Percentiles rank a stretch among this genome's conserved stretches.
These are phyloP conservation scores for Penicillium flavigenum DNA, from an alignment of 495 filamentous ascomycete genomes.

Conservation along the genomic window DNA sequence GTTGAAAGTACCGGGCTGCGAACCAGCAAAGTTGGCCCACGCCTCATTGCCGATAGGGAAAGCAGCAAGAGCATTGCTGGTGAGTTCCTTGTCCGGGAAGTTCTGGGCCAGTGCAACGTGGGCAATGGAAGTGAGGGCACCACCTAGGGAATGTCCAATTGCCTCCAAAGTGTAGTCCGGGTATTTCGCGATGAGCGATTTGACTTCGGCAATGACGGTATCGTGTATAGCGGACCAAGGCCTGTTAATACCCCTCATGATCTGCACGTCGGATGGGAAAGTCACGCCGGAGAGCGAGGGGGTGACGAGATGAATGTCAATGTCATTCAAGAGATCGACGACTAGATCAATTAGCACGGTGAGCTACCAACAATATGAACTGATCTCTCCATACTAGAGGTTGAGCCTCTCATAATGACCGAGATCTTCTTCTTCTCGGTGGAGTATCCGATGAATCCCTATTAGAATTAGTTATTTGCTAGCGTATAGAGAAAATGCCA, in stretches of 20 bases:
- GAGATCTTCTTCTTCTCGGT: slow-evolving; percentile 27
- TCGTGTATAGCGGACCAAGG: slow-evolving; percentile 37
- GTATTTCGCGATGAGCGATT: slow-evolving; percentile 26
- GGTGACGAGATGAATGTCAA: slow-evolving; percentile 36
- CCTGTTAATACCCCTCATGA: slow-evolving; percentile 31
- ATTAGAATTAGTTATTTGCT: not conserved
- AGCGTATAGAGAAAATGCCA: not conserved
- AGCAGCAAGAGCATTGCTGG: slow-evolving; percentile 36
- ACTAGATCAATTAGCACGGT: slow-evolving; percentile 9
- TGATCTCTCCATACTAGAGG: slow-evolving; percentile 15
- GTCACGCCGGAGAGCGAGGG: slow-evolving; percentile 29
- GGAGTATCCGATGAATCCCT: slow-evolving; percentile 38
- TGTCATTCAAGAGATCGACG: slow-evolving; percentile 36
- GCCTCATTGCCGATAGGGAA: slow-evolving; percentile 38
- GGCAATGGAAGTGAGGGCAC: slow-evolving; percentile 35
- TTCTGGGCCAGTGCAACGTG: slow-evolving; percentile 36
- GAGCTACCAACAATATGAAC: not conserved
- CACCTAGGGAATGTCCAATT: slow-evolving; percentile 37
- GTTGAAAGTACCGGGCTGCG: slow-evolving; percentile 30
- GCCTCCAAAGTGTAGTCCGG: slow-evolving; percentile 35
- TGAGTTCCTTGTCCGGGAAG: slow-evolving; percentile 32
- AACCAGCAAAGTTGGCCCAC: slow-evolving; percentile 30
- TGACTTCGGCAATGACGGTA: slow-evolving; percentile 32
- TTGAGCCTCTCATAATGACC: slow-evolving; percentile 37
- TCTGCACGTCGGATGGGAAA: slow-evolving; percentile 31